These are phyloP conservation scores for Cymbopogon flexuosus DNA, from an alignment of 202 grass and related monocot species.

Conservation along the genomic window DNA sequence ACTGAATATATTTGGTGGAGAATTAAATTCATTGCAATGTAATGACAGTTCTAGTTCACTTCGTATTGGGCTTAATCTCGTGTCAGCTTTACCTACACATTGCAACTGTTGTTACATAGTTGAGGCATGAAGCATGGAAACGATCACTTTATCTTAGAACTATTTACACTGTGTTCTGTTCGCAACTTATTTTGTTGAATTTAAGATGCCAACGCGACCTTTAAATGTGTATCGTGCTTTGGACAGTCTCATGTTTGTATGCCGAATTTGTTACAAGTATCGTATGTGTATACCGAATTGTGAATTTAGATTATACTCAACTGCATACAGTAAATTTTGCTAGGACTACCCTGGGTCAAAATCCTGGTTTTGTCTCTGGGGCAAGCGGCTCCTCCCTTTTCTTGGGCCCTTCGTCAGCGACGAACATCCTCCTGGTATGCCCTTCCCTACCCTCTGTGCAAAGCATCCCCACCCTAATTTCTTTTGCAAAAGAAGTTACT, in stretches of 20 bases:
- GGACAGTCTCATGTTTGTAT: neutral
- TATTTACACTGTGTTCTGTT: neutral
- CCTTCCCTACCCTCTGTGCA: neutral
- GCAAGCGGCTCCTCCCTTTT: neutral
- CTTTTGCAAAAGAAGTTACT: neutral
- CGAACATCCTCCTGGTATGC: neutral
- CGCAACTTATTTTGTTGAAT: neutral
- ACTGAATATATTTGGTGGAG: neutral
- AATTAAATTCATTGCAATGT: neutral
- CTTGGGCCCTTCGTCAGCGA: neutral
- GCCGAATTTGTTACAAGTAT: neutral
- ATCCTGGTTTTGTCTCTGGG: neutral
- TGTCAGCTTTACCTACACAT: neutral
- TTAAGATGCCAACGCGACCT: neutral
- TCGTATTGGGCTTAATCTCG: neutral
- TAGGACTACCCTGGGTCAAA: neutral
- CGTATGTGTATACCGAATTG: neutral
- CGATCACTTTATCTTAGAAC: neutral
- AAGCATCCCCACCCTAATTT: neutral
- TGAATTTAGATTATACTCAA: neutral
- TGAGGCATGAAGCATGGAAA: neutral
- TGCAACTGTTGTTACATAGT: neutral
- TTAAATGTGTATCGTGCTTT: neutral
- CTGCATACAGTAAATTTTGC: neutral
- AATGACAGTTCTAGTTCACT: neutral